These are phyloP conservation scores for Eimeria maxima DNA, from an alignment of 169 alveolate genomes.

Conservation along the genomic window DNA sequence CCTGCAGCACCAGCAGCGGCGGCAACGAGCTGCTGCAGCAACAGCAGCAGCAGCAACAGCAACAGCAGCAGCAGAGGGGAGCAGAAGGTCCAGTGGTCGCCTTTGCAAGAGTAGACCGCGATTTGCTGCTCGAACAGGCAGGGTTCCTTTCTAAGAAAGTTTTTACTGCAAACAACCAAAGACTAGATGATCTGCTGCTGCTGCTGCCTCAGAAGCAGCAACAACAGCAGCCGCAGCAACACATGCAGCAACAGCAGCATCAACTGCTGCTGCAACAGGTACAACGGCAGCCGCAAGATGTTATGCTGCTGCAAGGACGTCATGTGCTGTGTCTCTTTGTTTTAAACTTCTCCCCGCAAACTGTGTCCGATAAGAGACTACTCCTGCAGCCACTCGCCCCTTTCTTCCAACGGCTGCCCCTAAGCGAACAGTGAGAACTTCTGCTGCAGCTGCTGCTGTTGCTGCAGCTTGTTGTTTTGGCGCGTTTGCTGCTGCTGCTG, in stretches of 20 bases:
- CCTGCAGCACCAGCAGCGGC: conserved; percentile 19
- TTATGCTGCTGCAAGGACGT: neutral
- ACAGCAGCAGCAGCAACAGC: neutral
- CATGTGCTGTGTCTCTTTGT: conserved; percentile 26
- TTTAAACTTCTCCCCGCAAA: neutral
- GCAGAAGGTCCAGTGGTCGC: conserved; percentile 4
- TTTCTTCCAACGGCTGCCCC: conserved; percentile 13
- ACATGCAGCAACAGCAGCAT: no score
- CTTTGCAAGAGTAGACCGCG: neutral
- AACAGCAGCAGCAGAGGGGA: neutral
- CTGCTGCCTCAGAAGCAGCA: neutral
- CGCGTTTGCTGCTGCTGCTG: no score
- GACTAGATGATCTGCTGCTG: no score
- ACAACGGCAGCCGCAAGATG: neutral
- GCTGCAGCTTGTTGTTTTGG: neutral
- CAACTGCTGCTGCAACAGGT: neutral
- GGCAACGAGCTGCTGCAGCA: neutral
- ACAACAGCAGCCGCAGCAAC: neutral
- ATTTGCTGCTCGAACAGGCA: neutral
- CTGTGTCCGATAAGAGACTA: neutral
- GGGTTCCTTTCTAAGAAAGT: neutral
- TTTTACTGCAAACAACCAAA: neutral
- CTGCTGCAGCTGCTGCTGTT: neutral
- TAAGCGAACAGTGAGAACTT: neutral
- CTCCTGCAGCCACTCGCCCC: neutral